Evolutionary conservation across 1,284 basidiomycete species (phyloP).

Genomic region (Cerrena zonata): DNA sequence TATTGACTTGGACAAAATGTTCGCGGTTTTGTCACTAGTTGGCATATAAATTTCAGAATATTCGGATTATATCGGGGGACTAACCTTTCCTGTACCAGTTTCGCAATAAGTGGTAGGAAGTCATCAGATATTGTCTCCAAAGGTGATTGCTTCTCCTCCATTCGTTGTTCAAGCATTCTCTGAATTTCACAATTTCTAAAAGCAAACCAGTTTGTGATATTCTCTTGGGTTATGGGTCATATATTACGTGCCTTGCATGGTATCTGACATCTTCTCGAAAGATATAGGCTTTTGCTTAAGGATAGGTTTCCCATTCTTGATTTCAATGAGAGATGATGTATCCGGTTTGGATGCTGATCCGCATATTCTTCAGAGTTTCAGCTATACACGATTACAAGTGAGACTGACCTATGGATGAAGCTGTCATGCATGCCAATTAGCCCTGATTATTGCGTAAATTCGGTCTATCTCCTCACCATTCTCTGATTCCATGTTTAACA

Average conservation of each 20-base stretch:
- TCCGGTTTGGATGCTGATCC: neutral
- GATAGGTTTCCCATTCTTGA: constrained; percentile 71
- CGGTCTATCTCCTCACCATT: neutral
- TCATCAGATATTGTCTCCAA: constrained; percentile 58
- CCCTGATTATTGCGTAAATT: no score
- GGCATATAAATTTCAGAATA: neutral
- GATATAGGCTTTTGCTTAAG: constrained; percentile 75
- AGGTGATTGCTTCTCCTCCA: constrained; percentile 40
- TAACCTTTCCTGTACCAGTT: constrained; percentile 77
- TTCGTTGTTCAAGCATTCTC: constrained; percentile 57
- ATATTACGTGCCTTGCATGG: constrained; percentile 63
- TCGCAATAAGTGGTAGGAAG: constrained; percentile 69
- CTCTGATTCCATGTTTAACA: constrained; percentile 7
- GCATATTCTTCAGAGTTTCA: neutral
- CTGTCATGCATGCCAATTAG: no score
- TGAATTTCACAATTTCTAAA: constrained; percentile 68
- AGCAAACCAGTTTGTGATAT: no score
- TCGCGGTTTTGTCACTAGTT: constrained; percentile 61
- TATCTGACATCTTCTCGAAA: constrained; percentile 74
- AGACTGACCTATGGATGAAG: neutral
- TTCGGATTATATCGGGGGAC: constrained; percentile 12
- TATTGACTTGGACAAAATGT: constrained; percentile 57
- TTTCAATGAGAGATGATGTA: constrained; percentile 39
- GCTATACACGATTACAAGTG: no score
- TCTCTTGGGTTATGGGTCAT: no score